These are phyloP conservation scores for Monosporascus sp. DNA, from an alignment of 2,329 filamentous ascomycete species.

Conservation along the genomic window DNA sequence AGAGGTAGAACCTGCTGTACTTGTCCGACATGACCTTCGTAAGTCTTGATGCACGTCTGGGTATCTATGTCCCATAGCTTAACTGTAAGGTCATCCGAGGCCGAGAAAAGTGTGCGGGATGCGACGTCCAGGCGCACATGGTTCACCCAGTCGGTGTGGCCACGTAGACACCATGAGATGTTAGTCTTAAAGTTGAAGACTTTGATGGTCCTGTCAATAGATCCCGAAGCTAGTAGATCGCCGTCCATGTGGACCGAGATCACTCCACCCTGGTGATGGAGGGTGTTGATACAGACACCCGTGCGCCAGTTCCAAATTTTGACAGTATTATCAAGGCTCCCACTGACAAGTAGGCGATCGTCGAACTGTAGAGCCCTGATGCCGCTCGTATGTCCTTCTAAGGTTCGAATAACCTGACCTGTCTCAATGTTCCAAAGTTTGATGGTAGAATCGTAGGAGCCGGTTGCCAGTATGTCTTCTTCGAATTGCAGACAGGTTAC, in stretches of 20 bases:
- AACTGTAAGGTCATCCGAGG: conserved; percentile 87
- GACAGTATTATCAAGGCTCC: conserved; percentile 79
- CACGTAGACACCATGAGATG: conserved; percentile 71
- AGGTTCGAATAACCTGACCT: conserved; percentile 77
- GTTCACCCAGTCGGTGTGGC: conserved; percentile 94
- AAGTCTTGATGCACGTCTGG: conserved; percentile 67
- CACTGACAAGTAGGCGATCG: conserved; percentile 83
- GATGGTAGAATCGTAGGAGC: conserved; percentile 90
- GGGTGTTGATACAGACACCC: conserved; percentile 76
- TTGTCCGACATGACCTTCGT: conserved; percentile 87
- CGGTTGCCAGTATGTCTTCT: conserved; percentile 85
- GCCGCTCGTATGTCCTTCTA: conserved; percentile 74
- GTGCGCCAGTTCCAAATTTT: conserved; percentile 97
- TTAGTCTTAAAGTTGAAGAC: conserved; percentile 89
- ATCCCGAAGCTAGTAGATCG: conserved; percentile 80
- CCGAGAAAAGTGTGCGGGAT: conserved; percentile 83
- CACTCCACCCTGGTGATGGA: conserved; percentile 75
- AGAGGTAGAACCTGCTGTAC: conserved; percentile 87
- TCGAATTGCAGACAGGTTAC: conserved; percentile 67
- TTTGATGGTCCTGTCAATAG: conserved; percentile 82
- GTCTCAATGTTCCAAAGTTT: conserved; percentile 96
- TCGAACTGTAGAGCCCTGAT: conserved; percentile 92
- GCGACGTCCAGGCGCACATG: conserved; percentile 79
- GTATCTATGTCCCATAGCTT: conserved; percentile 92
- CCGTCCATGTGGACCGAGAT: conserved; percentile 84